Evolutionary conservation across 148 eudicot species (phyloP), one percentile per base, ranked within the genome.

Genomic region (Drosera capensis): DNA sequence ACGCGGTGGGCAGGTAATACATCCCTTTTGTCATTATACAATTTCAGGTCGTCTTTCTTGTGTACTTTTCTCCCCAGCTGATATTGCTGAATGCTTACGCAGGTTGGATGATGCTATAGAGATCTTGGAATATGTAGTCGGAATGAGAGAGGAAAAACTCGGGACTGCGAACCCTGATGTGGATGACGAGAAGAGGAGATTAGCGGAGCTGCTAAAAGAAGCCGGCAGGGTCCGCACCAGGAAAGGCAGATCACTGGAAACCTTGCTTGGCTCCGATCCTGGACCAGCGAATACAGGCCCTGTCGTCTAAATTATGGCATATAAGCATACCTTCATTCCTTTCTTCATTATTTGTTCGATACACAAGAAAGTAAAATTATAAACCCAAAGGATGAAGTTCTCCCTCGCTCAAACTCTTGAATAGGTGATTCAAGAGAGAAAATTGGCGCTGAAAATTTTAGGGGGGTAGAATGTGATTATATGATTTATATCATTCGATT

Each of bases 161-260:
- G 99, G 99, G 17, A 90, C 99, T 4, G 95, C 95, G 42, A 90
- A 90, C 59, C 82, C 99, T 0, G 95, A 80, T 58, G 84, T 90
- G 25, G 93, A 84, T 2, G 93, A 90, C 31, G 95, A 84, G 68
- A 90, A 84, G 82, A 80, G 60, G 51, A 75, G 99, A 71, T 74
- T 84, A 14, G 74, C 80, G 0, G 95, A 84, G 68, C 85, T 90
- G 34, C 51, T 90, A 64, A 90, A 85, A 74, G 95, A 84, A 66
- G 93, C 95, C 18, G 99, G 99, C 30, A 71, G 71, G 71, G 73
- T 87, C 49, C 59, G 93, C 21, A 90, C 73, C 70, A 73, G 77
- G 36, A 85, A 81, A 57, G 85, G 85, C 20, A 90, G 85, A 59
- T 90, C 99, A 12, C 78, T 90, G 14, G 95, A 90, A 37, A 90